phyloP scores from a whole-genome alignment of 805 yeast genomes.

The Ogataea siamensis region DNA sequence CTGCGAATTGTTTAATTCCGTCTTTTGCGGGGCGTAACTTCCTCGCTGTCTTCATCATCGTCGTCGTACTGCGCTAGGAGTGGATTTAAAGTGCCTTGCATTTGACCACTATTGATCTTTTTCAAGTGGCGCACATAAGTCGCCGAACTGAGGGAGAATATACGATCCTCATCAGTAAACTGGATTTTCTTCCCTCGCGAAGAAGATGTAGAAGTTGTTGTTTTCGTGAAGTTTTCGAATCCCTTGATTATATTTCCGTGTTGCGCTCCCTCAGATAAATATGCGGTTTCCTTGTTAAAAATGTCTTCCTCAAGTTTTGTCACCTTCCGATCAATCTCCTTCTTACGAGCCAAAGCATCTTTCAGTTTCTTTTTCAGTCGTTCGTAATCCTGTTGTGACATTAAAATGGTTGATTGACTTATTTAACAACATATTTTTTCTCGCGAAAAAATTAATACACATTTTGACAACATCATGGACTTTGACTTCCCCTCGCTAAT shows the following conservation, averaged over 20 bases:
- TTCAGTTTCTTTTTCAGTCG: constrained; percentile 64
- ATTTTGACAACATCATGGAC: constrained; percentile 26
- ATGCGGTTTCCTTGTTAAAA: constrained; percentile 73
- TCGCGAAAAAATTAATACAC: constrained; percentile 8
- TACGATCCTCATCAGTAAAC: constrained; percentile 72
- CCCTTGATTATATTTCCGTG: constrained; percentile 89
- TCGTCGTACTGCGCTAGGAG: constrained; percentile 17
- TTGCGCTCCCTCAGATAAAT: constrained; percentile 63
- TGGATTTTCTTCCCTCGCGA: constrained; percentile 47
- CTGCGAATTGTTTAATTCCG: constrained; percentile 1
- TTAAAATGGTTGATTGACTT: constrained; percentile 1
- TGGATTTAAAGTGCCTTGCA: constrained; percentile 16
- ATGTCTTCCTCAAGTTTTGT: constrained; percentile 71
- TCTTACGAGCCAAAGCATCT: constrained; percentile 58
- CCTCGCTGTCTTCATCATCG: constrained; percentile 26
- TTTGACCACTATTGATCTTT: constrained; percentile 39
- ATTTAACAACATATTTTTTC: constrained; percentile 4
- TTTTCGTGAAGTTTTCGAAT: constrained; percentile 73
- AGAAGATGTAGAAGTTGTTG: constrained; percentile 26
- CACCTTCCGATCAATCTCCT: constrained; percentile 61
- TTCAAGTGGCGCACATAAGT: constrained; percentile 63
- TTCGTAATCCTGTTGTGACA: constrained; percentile 51
- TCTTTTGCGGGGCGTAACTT: constrained; percentile 21
- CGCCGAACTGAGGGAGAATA: constrained; percentile 74
- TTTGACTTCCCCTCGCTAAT: constrained; percentile 57